These are phyloP conservation scores for Spinellus fusiger DNA, from an alignment of 192 early-diverging fungal genomes.

Conservation along the genomic window DNA sequence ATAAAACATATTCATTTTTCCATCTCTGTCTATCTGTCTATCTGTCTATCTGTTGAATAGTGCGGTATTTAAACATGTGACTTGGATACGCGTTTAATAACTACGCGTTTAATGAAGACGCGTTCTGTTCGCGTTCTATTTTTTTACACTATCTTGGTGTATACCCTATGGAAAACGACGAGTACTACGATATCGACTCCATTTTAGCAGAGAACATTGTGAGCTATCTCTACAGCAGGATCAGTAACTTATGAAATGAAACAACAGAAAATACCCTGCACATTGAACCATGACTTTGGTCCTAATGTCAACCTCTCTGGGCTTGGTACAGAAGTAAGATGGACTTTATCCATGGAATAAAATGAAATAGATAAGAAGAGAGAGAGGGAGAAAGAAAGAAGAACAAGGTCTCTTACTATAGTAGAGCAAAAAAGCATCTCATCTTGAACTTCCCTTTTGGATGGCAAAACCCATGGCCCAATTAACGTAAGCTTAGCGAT, in stretches of 20 bases:
- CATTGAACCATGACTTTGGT: conserved; percentile 13
- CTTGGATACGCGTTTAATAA: no score
- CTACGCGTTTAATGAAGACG: conserved; percentile 21
- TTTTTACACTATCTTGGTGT: neutral
- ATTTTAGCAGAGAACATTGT: conserved; percentile 52
- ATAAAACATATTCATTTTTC: neutral
- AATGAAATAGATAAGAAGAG: neutral
- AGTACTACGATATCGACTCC: conserved; percentile 54
- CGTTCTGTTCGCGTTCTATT: conserved; percentile 1
- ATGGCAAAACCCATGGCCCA: conserved; percentile 29
- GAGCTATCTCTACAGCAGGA: neutral
- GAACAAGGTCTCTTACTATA: no score
- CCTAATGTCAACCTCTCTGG: conserved; percentile 25
- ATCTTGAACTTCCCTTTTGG: conserved; percentile 39
- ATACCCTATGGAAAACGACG: conserved; percentile 29
- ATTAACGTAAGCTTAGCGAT: conserved; percentile 10
- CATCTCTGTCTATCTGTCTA: no score
- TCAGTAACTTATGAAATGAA: neutral
- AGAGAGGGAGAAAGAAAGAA: no score
- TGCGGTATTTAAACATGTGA: neutral
- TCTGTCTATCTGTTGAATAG: no score
- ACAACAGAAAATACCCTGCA: conserved; percentile 26
- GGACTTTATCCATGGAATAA: neutral
- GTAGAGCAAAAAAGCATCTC: conserved; percentile 23
- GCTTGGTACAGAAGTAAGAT: conserved; percentile 25